These are phyloP conservation scores for Tetrastigma voinierianum DNA, from an alignment of 164 flowering plant species.

Conservation along the genomic window DNA sequence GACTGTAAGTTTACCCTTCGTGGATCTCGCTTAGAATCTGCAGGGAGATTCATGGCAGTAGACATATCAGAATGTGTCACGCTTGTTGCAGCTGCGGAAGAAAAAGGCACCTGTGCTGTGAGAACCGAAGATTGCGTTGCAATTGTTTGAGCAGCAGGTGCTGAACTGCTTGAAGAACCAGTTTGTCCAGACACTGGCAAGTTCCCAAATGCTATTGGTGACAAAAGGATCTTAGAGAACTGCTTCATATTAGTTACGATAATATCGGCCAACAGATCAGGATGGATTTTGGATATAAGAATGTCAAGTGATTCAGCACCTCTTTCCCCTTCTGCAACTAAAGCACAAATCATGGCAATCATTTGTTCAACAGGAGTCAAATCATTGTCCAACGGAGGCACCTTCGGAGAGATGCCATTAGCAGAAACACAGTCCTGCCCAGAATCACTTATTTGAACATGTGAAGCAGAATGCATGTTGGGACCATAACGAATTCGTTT, in stretches of 20 bases:
- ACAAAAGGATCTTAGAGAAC: conserved; percentile 65
- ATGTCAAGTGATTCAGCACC: conserved; percentile 91
- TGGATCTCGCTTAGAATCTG: conserved; percentile 85
- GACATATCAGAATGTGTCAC: conserved; percentile 38
- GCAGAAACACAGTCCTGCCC: conserved; percentile 37
- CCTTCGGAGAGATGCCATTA: conserved; percentile 56
- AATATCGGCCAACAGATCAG: conserved; percentile 94
- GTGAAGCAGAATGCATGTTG: conserved; percentile 20
- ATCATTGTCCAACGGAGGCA: conserved; percentile 43
- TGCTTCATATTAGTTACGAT: conserved; percentile 94
- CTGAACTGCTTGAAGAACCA: conserved; percentile 27
- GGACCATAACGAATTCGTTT: conserved; percentile 55
- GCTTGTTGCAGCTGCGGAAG: conserved; percentile 29
- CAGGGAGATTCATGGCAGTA: conserved; percentile 26
- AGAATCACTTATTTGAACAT: conserved; percentile 39
- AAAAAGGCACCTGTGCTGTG: conserved; percentile 34
- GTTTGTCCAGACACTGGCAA: conserved; percentile 29
- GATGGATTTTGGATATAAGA: conserved; percentile 81
- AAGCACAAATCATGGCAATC: conserved; percentile 94
- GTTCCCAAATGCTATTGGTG: conserved; percentile 49
- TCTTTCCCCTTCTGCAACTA: conserved; percentile 94
- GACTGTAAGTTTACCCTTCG: conserved; percentile 62
- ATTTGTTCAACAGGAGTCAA: conserved; percentile 89
- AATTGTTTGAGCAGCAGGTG: conserved; percentile 29
- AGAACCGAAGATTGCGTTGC: conserved; percentile 31